Percentiles rank a stretch among this genome's conserved stretches.
These are phyloP conservation scores for Isabelozyma heimii DNA, from an alignment of 805 yeast genomes.

Conservation along the genomic window DNA sequence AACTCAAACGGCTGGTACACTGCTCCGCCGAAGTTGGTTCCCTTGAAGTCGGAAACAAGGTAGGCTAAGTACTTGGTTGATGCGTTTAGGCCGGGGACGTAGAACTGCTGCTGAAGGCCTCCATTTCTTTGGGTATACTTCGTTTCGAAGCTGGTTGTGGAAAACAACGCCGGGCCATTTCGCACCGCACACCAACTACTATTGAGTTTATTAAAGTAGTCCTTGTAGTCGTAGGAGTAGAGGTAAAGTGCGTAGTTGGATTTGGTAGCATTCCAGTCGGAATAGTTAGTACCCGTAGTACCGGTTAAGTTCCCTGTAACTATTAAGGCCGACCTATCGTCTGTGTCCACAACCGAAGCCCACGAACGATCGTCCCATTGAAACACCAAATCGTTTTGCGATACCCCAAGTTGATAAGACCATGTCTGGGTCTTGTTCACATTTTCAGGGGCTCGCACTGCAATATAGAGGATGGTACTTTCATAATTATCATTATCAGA, in stretches of 20 bases:
- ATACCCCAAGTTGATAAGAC: conserved; percentile 66
- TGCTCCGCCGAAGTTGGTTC: conserved; percentile 55
- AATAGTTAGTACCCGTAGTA: conserved; percentile 6
- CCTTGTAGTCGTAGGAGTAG: conserved; percentile 39
- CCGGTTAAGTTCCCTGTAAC: conserved; percentile 53
- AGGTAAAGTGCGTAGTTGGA: conserved; percentile 43
- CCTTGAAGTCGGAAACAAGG: conserved; percentile 49
- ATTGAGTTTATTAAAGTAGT: conserved; percentile 38
- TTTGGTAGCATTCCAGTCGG: conserved; percentile 18
- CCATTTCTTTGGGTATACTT: conserved; percentile 46
- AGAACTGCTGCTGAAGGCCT: conserved; percentile 58
- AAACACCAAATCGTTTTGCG: conserved; percentile 59
- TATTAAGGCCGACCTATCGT: conserved; percentile 62
- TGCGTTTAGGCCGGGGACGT: conserved; percentile 55
- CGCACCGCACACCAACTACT: conserved; percentile 72
- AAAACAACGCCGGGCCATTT: conserved; percentile 44
- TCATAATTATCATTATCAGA: conserved; percentile 4
- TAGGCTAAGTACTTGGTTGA: conserved; percentile 66
- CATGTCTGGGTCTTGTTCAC: conserved; percentile 41
- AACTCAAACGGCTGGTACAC: conserved; percentile 58
- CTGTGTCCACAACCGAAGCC: conserved; percentile 65
- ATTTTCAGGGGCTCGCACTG: conserved; percentile 40
- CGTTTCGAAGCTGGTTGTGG: conserved; percentile 19
- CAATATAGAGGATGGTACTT: conserved; percentile 29
- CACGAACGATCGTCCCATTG: conserved; percentile 65